These are phyloP conservation scores for Wickerhamomyces kurtzmanii DNA, from an alignment of 805 yeast species.

Conservation along the genomic window DNA sequence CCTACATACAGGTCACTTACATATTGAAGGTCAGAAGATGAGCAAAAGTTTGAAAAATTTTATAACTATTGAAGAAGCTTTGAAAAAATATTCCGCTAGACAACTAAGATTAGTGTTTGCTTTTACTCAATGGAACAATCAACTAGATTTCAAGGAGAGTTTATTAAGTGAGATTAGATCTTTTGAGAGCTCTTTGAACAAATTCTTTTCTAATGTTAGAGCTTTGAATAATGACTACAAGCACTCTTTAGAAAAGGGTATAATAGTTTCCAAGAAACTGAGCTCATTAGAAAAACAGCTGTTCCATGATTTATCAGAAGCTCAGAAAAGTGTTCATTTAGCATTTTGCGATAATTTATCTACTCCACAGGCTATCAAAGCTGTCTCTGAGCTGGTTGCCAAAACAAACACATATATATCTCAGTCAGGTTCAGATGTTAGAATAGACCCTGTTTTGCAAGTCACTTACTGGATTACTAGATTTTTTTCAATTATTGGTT, in stretches of 20 bases:
- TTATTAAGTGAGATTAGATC: constrained; percentile 69
- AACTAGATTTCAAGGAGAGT: constrained; percentile 83
- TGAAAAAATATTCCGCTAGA: constrained; percentile 58
- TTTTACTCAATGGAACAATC: constrained; percentile 85
- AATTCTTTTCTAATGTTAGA: constrained; percentile 80
- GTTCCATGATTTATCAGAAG: constrained; percentile 32
- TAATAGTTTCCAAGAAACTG: constrained; percentile 52
- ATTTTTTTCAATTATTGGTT: constrained; percentile 67
- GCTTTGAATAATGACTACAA: constrained; percentile 66
- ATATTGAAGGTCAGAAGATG: constrained; percentile 98
- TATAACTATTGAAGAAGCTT: constrained; percentile 88
- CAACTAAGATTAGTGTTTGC: constrained; percentile 90
- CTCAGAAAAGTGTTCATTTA: constrained; percentile 54
- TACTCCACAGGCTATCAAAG: constrained; percentile 65
- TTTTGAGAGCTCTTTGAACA: constrained; percentile 63
- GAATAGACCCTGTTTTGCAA: constrained; percentile 57
- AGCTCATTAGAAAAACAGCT: constrained; percentile 45
- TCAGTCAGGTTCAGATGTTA: constrained; percentile 36
- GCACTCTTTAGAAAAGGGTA: constrained; percentile 36
- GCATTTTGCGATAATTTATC: constrained; percentile 87
- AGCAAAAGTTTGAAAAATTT: constrained; percentile 91
- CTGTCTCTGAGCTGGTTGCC: constrained; percentile 58
- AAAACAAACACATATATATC: constrained; percentile 65
- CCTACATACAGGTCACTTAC: constrained; percentile 94
- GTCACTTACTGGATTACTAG: constrained; percentile 62